Base-by-base conservation (phyloP, 352 stramenopile genomes). In the Globisporangium alternatum region DNA sequence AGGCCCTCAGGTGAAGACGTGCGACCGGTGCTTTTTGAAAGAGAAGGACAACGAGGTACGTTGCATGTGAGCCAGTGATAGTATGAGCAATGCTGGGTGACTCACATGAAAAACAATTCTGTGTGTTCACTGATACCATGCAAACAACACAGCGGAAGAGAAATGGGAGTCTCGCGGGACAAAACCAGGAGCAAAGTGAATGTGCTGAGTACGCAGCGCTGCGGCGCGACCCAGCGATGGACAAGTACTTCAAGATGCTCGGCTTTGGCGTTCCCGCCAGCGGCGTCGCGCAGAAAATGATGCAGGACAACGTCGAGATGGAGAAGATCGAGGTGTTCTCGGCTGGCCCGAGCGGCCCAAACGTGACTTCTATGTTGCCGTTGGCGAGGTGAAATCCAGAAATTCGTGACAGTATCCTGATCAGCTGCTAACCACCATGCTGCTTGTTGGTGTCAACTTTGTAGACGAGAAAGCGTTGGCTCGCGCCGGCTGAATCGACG, bases 171-270 rank as follows among this genome's bases (percentile, higher is more conserved):
- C 35, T 33, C 39, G 37, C 61, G 21, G 60, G 49, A 22, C 30
- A 65, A 15, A 43, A 31, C 31, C 37, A 61, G 13, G 51, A 67
- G 7, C 58, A 49, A 15, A 58, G 61, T 3, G 83, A 93, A 65
- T 76, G 72, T 15, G 65, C 74, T 9, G 81, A 74, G 43, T 91
- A 87, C 56, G 67, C 81, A 45, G 73, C 81, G 3, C 68, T 95
- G 49, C 70, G 76, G 13, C 60, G 51, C 7, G 80, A 95, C 56
- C 71, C 78, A n/a, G 70, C 71, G 19, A 88, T 93, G 79, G 79
- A 82, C 7, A 95, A 93, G 33, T 95, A 95, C 55, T 93, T 95
- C 67, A 93, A 91, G 53, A 93, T 95, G 86, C 75, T 95, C 30
- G 74, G 66, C 9, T 90, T 93, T 52, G 86, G 86, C 13, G 86